Base-by-base conservation (phyloP, 2,329 filamentous ascomycete genomes). In the Apiospora arundinis region DNA sequence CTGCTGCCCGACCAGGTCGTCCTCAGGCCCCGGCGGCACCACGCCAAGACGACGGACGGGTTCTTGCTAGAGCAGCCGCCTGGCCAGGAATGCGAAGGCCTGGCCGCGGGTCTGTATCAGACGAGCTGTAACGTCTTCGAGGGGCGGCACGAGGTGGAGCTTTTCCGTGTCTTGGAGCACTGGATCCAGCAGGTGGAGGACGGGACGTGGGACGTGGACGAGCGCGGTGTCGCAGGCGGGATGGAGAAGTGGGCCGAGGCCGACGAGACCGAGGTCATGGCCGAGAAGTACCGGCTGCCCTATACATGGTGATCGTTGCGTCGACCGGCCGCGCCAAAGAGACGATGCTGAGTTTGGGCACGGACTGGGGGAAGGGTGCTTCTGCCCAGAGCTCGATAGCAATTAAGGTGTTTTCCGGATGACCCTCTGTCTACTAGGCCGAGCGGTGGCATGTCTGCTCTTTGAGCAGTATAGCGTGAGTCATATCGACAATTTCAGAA, bases 201-300 rank as follows among this genome's bases (percentile, higher is more conserved):
- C 25, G 68, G 68, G 12, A 14, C 42, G 21, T 69, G 68, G 68
- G 21, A 32, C 18, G 68, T 63, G 12, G 52, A 69, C 9, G 40
- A 23, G 37, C 37, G 18, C 21, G 69, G 52, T 6, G 52, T 70
- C 21, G 25, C 23, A 4, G 69, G 52, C 23, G 69, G 69, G 9
- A 70, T 66, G 37, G 14, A 70, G 28, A 70, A 66, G 25, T 70
- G 52, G 69, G 49, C 14, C n/a, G 69, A 70, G 42, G 69, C 52
- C 25, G 69, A 70, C 42, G n/a, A 65, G 60, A 65, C 28, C 60
- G 60, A 65, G 60, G 32, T 5, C 40, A 14, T 42, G 60, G 60
- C 60, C 28, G 60, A 65, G 32, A 37, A 65, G 60, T 65, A 65
- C 28, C 32, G 60, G 40, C 32, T 65, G n/a, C 60, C 60, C 28